These are phyloP conservation scores for Phaeosphaeriaceae sp. DNA, from an alignment of 2,329 filamentous ascomycete species.

Conservation along the genomic window DNA sequence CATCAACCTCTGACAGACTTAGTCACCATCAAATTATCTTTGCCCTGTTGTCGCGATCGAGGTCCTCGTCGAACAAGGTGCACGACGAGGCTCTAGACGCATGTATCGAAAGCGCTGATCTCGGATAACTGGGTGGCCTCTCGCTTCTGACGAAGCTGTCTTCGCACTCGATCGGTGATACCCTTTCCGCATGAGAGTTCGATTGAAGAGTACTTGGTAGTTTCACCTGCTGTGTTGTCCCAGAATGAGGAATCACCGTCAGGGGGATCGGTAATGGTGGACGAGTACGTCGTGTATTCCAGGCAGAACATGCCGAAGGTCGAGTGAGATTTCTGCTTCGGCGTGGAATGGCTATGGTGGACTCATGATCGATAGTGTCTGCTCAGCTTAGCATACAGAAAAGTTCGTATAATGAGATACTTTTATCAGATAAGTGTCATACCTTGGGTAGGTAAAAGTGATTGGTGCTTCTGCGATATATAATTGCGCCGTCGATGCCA, in stretches of 20 bases:
- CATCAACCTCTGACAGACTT: too few relatives aligned
- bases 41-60: neutral
- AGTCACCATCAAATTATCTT: too few relatives aligned
- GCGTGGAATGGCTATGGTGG: neutral
- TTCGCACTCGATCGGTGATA: neutral
- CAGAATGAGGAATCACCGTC: neutral
- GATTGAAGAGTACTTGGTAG: neutral
- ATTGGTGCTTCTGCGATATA: neutral
- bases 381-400: neutral
- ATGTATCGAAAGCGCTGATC: neutral
- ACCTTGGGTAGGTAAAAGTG: neutral
- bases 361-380: neutral
- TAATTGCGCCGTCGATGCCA: neutral
- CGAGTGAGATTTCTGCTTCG: neutral
- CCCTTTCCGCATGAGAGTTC: neutral
- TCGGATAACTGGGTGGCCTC: neutral
- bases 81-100: neutral
- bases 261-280: neutral
- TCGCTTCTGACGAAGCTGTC: neutral
- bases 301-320: neutral
- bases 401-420: neutral
- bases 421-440: neutral
- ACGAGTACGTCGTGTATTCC: neutral
- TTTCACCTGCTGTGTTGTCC: neutral
- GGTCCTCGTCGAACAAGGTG: neutral